Base-by-base conservation (phyloP, 208 protist species). In the Acanthamoeba royreba region DNA sequence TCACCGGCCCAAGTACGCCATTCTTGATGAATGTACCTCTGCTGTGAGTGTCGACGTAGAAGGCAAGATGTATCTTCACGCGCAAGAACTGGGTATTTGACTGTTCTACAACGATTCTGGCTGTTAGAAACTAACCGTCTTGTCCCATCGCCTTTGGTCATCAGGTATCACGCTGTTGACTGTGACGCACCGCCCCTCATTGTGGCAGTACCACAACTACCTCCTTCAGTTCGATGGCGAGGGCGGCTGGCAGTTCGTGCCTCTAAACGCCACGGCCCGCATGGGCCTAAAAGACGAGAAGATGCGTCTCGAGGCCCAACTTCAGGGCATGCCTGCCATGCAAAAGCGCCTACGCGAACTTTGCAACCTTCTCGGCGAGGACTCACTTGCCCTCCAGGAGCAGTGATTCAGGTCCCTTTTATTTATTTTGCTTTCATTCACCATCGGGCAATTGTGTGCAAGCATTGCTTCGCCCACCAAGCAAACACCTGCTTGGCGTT, bases 1-100 rank as follows among this genome's bases (percentile, higher is more conserved):
- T 81, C 95, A 96, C 92, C 3, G 42, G 49, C 95, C 95, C 13
- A 33, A 72, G 33, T 96, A 93, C 63, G 95, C 95, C 40, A 95
- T 96, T 33, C 90, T 96, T 9, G 95, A 96, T 79, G 95, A 96
- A 87, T 96, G 95, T 90, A 97, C 96, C 4, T 66, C 28, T 17
- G 96, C 95, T 25, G 96, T 96, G 45, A 90, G 63, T 47, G 77
- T 95, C 25, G 96, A 97, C 92, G 95, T 97, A 28, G 96, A 97
- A 87, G 95, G 94, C n/a, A 31, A 61, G 55, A 94, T 96, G 90
- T 96, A 94, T 45, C 31, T 35, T 17, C 25, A 49, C 40, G 92
- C 92, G 58, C 91, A 92, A 49, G 81, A 94, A 8, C 40, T 91
- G 7, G 94, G 94, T 58, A 95, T 95, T 58, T 93, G 87, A 4